phyloP scores from a whole-genome alignment of 768 basidiomycete genomes.

The Pulveroboletus sp. region DNA sequence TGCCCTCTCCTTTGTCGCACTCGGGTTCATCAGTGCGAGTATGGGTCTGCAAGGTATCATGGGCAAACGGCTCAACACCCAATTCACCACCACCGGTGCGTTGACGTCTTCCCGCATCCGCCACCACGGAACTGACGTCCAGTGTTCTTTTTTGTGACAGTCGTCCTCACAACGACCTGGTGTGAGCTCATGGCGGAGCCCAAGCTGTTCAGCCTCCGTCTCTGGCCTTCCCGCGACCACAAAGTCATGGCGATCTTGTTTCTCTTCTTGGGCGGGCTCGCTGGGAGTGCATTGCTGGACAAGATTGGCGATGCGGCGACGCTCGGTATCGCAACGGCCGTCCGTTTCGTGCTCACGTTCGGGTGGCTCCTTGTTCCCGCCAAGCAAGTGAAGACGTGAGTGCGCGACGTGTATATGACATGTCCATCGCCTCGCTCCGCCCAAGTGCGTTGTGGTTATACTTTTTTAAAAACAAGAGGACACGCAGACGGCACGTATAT shows the following conservation, averaged over 20 bases:
- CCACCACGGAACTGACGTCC: not conserved
- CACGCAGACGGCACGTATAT: not conserved
- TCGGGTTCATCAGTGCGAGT: conserved; percentile 73
- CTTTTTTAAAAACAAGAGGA: not conserved
- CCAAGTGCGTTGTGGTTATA: not conserved
- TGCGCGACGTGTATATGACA: not conserved
- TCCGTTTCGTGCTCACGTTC: conserved; percentile 56
- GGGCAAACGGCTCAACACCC: conserved; percentile 74
- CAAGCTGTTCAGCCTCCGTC: conserved; percentile 54
- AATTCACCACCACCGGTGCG: conserved; percentile 74
- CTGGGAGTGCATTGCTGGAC: conserved; percentile 54
- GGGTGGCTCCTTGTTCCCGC: conserved; percentile 62
- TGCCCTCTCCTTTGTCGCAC: conserved; percentile 56
- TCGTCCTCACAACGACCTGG: conserved; percentile 85
- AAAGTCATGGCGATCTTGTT: conserved; percentile 58
- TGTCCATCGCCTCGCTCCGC: not conserved
- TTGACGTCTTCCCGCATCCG: conserved; percentile 5
- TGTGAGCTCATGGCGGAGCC: conserved; percentile 85
- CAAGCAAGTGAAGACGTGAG: conserved; percentile 14
- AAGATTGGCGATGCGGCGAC: conserved; percentile 57
- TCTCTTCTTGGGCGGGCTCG: conserved; percentile 78
- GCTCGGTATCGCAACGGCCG: conserved; percentile 60
- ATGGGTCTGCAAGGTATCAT: conserved; percentile 85
- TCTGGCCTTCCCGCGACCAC: conserved; percentile 57
- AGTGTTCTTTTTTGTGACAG: conserved; percentile 28